Evolutionary conservation across 2,329 filamentous ascomycete species (phyloP).

Genomic region (Colletotrichum costaricense): DNA sequence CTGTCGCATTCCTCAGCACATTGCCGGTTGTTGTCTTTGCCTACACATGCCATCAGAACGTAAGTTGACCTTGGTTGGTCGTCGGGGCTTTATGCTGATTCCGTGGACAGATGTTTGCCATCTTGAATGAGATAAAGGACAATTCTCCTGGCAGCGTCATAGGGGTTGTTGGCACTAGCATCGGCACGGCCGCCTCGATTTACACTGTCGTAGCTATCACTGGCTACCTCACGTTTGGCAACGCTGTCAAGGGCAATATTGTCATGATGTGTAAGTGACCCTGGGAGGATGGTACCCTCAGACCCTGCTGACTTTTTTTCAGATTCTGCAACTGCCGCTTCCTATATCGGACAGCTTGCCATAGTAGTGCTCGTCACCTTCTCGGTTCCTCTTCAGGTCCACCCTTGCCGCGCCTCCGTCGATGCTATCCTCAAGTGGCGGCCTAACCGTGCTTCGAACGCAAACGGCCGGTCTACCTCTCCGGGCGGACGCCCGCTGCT

Average conservation of each 20-base stretch:
- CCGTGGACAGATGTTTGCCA: constrained; percentile 87
- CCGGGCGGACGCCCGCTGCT: constrained; percentile 58
- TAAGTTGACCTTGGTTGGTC: constrained; percentile 52
- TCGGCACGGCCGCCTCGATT: constrained; percentile 86
- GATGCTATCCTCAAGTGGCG: constrained; percentile 96
- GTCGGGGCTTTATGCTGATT: constrained; percentile 41
- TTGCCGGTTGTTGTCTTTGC: constrained; percentile 97
- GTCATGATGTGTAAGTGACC: constrained; percentile 82
- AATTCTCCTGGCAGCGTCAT: constrained; percentile 83
- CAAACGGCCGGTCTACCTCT: constrained; percentile 51
- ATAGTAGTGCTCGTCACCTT: constrained; percentile 98
- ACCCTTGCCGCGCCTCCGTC: constrained; percentile 94
- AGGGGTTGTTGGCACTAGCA: constrained; percentile 83
- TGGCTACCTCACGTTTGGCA: constrained; percentile 94
- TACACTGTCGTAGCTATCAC: constrained; percentile 95
- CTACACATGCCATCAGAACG: constrained; percentile 99
- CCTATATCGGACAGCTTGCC: constrained; percentile 92
- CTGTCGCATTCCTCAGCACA: constrained; percentile 82
- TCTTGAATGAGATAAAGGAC: constrained; percentile 92
- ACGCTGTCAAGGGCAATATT: constrained; percentile 91
- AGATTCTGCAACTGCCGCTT: constrained; percentile 80
- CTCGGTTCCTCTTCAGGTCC: constrained; percentile 93
- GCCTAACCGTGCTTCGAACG: constrained; percentile 62
- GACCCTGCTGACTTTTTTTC: constrained; percentile 32
- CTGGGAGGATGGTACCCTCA: background rate